Percentiles rank a stretch among this genome's conserved stretches.
Evolutionary conservation across 176 grass and related monocot genomes (phyloP).

Genomic region (Triticum urartu): DNA sequence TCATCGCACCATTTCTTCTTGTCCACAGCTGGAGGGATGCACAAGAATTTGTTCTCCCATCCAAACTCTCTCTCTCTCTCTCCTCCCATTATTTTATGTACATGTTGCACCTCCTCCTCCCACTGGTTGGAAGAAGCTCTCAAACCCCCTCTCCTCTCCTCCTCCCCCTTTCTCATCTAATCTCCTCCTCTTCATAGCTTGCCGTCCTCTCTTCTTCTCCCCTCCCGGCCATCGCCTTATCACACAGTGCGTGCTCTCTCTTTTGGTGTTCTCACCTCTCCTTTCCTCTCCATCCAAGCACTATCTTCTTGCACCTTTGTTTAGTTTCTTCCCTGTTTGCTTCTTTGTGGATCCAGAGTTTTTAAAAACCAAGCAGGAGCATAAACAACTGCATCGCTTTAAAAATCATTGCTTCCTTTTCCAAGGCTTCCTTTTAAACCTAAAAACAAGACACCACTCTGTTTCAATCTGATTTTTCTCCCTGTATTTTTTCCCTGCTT

Average conservation of each 20-base stretch:
- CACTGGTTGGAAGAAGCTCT: constrained; percentile 57
- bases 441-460: constrained; percentile 57
- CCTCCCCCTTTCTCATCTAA: constrained; percentile 39
- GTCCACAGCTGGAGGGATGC: constrained; percentile 21
- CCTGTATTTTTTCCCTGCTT: constrained; percentile 24
- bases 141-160: constrained; percentile 38
- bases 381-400: constrained; percentile 62
- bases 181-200: constrained; percentile 30
- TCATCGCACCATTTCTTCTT: not conserved
- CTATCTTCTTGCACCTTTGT: constrained; percentile 38
- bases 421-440: constrained; percentile 63
- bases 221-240: constrained; percentile 23
- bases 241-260: constrained; percentile 22
- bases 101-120: constrained; percentile 35
- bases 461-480: constrained; percentile 44
- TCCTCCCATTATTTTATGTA: constrained; percentile 51
- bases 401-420: constrained; percentile 86
- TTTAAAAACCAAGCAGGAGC: constrained; percentile 44
- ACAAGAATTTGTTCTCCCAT: constrained; percentile 44
- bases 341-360: constrained; percentile 67
- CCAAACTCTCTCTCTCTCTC: not conserved
- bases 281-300: constrained; percentile 42
- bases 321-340: constrained; percentile 56
- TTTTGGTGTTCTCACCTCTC: constrained; percentile 42
- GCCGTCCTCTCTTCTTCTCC: constrained; percentile 1